phyloP scores from a whole-genome alignment of 2,329 filamentous ascomycete species.

The Monosporascus sp. region DNA sequence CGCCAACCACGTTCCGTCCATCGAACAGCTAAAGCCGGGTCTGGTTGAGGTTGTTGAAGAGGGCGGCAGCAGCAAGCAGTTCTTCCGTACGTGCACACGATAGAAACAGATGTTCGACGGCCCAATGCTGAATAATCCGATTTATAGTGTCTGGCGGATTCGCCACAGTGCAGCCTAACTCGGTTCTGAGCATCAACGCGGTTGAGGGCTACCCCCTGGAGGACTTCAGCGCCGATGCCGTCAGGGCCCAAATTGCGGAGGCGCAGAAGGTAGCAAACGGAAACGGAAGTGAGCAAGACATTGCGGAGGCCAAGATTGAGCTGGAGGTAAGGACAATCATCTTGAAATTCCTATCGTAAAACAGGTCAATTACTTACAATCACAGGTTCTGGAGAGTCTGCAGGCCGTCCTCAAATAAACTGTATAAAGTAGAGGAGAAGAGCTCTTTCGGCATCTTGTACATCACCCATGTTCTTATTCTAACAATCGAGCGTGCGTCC shows the following conservation, averaged over 20 bases:
- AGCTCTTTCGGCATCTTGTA: constrained; percentile 29
- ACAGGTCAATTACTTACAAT: constrained; percentile 30
- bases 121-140: constrained; percentile 13
- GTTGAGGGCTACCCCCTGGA: constrained; percentile 92
- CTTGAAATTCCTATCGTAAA: not conserved
- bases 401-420: constrained; percentile 76
- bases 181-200: constrained; percentile 93
- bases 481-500: constrained; percentile 18
- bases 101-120: not conserved
- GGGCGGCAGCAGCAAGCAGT: constrained; percentile 84
- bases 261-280: constrained; percentile 92
- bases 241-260: constrained; percentile 86
- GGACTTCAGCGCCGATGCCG: constrained; percentile 90
- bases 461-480: constrained; percentile 31
- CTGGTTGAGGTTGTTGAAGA: constrained; percentile 95
- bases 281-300: constrained; percentile 89
- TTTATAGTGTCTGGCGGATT: constrained; percentile 86
- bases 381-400: constrained; percentile 75
- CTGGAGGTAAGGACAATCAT: constrained; percentile 65
- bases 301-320: constrained; percentile 99
- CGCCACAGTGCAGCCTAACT: constrained; percentile 93
- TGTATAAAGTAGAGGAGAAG: constrained; percentile 34
- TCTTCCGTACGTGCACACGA: constrained; percentile 73
- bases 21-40: constrained; percentile 98
- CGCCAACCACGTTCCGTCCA: constrained; percentile 96